Evolutionary conservation across 495 filamentous ascomycete species (phyloP).

Genomic region (Pseudomonodictys pantanalensis): DNA sequence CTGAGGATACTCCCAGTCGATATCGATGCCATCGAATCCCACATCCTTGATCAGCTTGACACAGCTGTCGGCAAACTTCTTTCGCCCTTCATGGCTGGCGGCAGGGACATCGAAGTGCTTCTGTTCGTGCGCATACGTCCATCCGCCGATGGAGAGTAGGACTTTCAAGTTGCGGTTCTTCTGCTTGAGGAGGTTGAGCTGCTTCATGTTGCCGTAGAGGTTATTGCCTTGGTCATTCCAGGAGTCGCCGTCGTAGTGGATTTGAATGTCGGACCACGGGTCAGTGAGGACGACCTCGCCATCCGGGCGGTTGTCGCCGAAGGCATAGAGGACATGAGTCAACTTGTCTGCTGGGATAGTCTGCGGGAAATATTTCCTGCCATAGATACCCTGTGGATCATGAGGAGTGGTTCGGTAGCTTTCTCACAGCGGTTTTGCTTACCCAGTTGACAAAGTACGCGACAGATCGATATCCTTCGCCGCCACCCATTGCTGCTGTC

Average conservation of each 20-base stretch:
- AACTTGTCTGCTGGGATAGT: conserved; percentile 83
- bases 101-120: conserved; percentile 77
- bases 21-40: conserved; percentile 45
- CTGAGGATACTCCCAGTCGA: conserved; percentile 38
- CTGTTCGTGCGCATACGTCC: conserved; percentile 72
- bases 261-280: conserved; percentile 77
- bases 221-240: conserved; percentile 58
- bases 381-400: conserved; percentile 71
- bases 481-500: conserved; percentile 39
- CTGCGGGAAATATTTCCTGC: conserved; percentile 77
- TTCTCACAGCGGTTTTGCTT: conserved; percentile 25
- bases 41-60: conserved; percentile 52
- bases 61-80: conserved; percentile 65
- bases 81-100: conserved; percentile 58
- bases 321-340: conserved; percentile 89
- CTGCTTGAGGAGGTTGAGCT: conserved; percentile 88
- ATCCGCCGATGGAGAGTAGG: conserved; percentile 90
- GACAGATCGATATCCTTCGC: conserved; percentile 60
- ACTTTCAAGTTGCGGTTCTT: conserved; percentile 85
- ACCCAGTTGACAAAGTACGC: conserved; percentile 86
- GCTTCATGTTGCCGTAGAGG: conserved; percentile 86
- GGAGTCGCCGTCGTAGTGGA: conserved; percentile 76
- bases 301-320: conserved; percentile 74
- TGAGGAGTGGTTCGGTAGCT: background rate
- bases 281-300: conserved; percentile 61